Base-by-base conservation (phyloP, 2,329 filamentous ascomycete species). In the Apiospora aurea region DNA sequence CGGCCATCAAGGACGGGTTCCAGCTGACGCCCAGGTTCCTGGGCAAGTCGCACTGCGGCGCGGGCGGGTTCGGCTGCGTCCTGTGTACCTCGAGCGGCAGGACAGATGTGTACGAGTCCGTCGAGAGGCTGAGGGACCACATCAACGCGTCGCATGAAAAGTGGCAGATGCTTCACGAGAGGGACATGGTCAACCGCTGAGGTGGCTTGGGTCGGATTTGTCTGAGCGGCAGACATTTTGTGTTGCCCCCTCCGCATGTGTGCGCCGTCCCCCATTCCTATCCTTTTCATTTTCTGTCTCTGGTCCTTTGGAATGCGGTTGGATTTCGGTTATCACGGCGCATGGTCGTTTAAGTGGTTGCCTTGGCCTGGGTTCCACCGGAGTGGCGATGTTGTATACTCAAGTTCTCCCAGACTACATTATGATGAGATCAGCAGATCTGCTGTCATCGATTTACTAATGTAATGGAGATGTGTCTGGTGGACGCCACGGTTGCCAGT, bases 101-200 rank as follows among this genome's bases (percentile, higher is more conserved):
- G 66, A 81, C 79, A 1, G 78, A 81, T 64, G 81, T 77, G 4
- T 84, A 81, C 66, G 77, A 74, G 4, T 79, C 75, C 8, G 77
- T 79, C 4, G 77, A 79, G 49, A 74, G 75, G 7, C 76, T 84
- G 70, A 76, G 76, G 44, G 75, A 75, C 38, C 82, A 84, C 71
- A 81, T 84, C 74, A 82, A 83, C 70, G 70, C 75, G 1, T 75
- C 74, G 14, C 82, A 85, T 72, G 80, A 79, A 38, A 84, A 84
- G 75, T 84, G 83, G 83, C 82, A 84, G 77, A 79, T 85, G 72
- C 78, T 84, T 38, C 83, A 84, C 69, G 82, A 84, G 72, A 76
- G 77, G 26, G 81, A 82, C 61, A 74, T 83, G 77, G 64, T 74
- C 8, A 74, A 74, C 18, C 73, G 69, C 38, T 75, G 57, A 49